Evolutionary conservation across 2,329 filamentous ascomycete species (phyloP), one percentile per base, ranked within the genome.

Genomic region (Furcasterigmium furcatum): DNA sequence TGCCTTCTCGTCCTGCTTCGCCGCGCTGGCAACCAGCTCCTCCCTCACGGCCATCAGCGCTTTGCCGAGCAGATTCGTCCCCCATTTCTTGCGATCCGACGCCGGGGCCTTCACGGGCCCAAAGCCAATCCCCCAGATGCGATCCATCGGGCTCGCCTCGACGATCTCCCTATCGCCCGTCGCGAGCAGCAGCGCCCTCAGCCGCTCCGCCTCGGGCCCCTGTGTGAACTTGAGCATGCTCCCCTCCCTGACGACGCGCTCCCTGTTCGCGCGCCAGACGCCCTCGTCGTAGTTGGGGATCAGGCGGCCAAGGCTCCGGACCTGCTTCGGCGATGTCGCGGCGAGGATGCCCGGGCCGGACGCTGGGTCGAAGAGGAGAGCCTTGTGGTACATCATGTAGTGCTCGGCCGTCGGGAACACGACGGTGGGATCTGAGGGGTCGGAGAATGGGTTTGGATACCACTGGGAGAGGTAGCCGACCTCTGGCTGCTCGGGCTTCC

Each of bases 71-170:
- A 86, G 57, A 62, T 88, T 88, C 64, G 76, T 46, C 1, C 84
- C 84, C 85, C 84, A 88, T 4, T 60, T 52, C 16, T 63, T 58
- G 40, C 73, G 70, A 41, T 72, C 70, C 2, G 21, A 50, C 45
- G 65, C 68, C 3, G 43, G 27, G 3, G 82, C 82, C 55, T 73
- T 64, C 16, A 63, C 65, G 8, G 72, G 76, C 3, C 56, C 64
- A 54, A 79, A 85, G 6, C 85, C 84, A 38, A 88, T 67, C 2
- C 84, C 84, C 85, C 84, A 88, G 44, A 87, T 75, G 5, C 70
- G 57, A 64, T 88, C 84, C 47, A 61, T 69, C 10, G 82, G 78
- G 47, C 74, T 74, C 25, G 80, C 80, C 64, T 85, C 83, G 3
- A 86, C 79, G 19, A 88, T 56, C 60, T 84, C 76, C 38, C 75